Evolutionary conservation across 345 rosid species (phyloP), one percentile per base, ranked within the genome.

Genomic region (Lepidium sativum): DNA sequence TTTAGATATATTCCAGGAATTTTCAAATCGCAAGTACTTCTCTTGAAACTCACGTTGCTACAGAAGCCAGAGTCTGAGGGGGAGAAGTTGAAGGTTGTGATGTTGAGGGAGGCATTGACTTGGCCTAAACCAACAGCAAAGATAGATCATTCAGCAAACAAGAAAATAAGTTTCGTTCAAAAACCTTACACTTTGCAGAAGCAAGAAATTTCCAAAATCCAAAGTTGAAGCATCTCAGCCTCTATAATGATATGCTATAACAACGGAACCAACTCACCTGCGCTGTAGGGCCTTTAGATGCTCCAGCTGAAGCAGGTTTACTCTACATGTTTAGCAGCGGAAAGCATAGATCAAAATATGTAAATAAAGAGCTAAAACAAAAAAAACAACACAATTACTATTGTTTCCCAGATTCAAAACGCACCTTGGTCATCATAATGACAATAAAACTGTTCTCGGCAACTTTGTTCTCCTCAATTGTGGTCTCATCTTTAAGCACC

Each of bases 401-500:
- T 6, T 21, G 58, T 15, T 31, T 33, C 10, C 14, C 11, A 45
- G 56, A 56, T 65, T 38, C 16, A 5, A 29, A 54, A 45, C 63
- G 54, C 55, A 85, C 98, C 95, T 89, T 92, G 23, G 83, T 35
- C 69, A 85, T 67, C 98, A 92, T 89, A 54, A 92, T 75, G 37
- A 92, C 96, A 68, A 87, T 70, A 75, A 89, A 92, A 74, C 81
- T 85, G 61, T 83, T 82, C 71, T 89, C 96, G 16, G 79, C 79
- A 33, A 92, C 88, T 69, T 82, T 80, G 52, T 82, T 89, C 63
- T 84, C 92, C 17, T 75, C 91, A 69, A 92, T 54, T 25, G 98
- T 92, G 6, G 91, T 82, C 69, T 73, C 68, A 63, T 92, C 96
- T 61, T 80, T 82, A 38, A 92, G 95, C 37, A 92, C 92, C 70